Percentiles rank a stretch among this genome's conserved stretches.
Evolutionary conservation across 1,284 basidiomycete species (phyloP).

Genomic region (Cryptococcus jaspeensis): DNA sequence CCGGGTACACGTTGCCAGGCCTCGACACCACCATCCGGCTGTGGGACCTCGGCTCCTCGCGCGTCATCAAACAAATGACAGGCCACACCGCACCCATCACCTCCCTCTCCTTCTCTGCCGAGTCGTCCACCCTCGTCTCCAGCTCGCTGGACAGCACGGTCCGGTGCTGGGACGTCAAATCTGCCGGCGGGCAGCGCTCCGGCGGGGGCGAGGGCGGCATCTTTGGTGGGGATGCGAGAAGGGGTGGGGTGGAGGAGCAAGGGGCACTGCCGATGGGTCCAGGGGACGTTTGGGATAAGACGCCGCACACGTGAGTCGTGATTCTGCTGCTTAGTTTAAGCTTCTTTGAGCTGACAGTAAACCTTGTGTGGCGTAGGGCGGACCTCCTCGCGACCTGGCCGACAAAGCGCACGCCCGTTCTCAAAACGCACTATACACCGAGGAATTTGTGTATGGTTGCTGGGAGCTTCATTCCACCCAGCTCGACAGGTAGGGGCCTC

Average conservation of each 20-base stretch:
- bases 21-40: constrained; percentile 91
- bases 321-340: constrained; percentile 16
- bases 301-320: constrained; percentile 42
- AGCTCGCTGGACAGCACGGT: constrained; percentile 92
- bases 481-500: constrained; percentile 12
- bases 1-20: constrained; percentile 53
- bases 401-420: constrained; percentile 91
- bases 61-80: constrained; percentile 93
- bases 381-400: constrained; percentile 88
- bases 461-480: constrained; percentile 57
- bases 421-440: constrained; percentile 89
- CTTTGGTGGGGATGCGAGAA: constrained; percentile 16
- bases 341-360: constrained; percentile 13
- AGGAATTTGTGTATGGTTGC: constrained; percentile 90
- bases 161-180: constrained; percentile 92
- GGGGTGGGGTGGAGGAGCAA: constrained; percentile 13
- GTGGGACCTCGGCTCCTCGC: constrained; percentile 93
- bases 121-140: constrained; percentile 84
- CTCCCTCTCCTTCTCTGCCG: constrained; percentile 85
- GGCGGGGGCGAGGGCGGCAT: constrained; percentile 7
- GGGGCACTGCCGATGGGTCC: constrained; percentile 37
- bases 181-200: constrained; percentile 62
- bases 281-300: constrained; percentile 35
- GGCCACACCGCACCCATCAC: constrained; percentile 88
- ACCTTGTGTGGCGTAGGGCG: constrained; percentile 55